phyloP scores from a whole-genome alignment of 495 filamentous ascomycete species.

The Letharia lupina region DNA sequence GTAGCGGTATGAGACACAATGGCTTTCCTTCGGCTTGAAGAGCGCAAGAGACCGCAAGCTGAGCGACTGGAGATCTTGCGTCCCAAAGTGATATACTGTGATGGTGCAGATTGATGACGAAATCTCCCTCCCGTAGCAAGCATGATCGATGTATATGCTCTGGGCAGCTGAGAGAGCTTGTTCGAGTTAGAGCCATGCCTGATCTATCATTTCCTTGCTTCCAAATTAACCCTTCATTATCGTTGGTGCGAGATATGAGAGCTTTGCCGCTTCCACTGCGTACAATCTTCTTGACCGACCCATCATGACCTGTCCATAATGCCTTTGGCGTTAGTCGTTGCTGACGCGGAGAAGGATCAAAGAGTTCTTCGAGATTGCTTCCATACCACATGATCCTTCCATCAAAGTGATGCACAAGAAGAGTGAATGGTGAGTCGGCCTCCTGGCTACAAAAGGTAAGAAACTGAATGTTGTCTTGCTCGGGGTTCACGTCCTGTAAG shows the following conservation, averaged over 20 bases:
- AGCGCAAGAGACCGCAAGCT: slow-evolving; percentile 46
- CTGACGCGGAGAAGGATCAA: slow-evolving; percentile 66
- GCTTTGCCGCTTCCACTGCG: slow-evolving; percentile 72
- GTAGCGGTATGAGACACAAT: slow-evolving; percentile 73
- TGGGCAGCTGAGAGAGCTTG: slow-evolving; percentile 59
- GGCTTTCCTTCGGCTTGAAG: slow-evolving; percentile 64
- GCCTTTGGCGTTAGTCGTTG: slow-evolving; percentile 50
- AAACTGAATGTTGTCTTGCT: slow-evolving; percentile 60
- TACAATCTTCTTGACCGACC: slow-evolving; percentile 72
- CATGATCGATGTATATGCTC: slow-evolving; percentile 79
- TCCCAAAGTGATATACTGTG: slow-evolving; percentile 76
- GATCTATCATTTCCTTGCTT: slow-evolving; percentile 46
- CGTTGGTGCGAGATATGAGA: slow-evolving; percentile 69
- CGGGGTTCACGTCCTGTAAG: slow-evolving; percentile 34
- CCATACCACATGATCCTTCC: slow-evolving; percentile 76
- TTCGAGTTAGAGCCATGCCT: slow-evolving; percentile 50
- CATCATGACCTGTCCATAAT: slow-evolving; percentile 79
- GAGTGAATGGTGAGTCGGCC: slow-evolving; percentile 52
- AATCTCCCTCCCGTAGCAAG: slow-evolving; percentile 63
- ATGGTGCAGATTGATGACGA: slow-evolving; percentile 73
- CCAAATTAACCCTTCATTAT: slow-evolving; percentile 80
- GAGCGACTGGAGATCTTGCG: slow-evolving; percentile 48
- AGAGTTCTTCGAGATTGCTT: slow-evolving; percentile 66
- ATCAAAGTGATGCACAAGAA: slow-evolving; percentile 84
- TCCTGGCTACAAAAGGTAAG: slow-evolving; percentile 59